These are phyloP conservation scores for Neofusicoccum parvum DNA, from an alignment of 2,329 filamentous ascomycete species.

Conservation along the genomic window DNA sequence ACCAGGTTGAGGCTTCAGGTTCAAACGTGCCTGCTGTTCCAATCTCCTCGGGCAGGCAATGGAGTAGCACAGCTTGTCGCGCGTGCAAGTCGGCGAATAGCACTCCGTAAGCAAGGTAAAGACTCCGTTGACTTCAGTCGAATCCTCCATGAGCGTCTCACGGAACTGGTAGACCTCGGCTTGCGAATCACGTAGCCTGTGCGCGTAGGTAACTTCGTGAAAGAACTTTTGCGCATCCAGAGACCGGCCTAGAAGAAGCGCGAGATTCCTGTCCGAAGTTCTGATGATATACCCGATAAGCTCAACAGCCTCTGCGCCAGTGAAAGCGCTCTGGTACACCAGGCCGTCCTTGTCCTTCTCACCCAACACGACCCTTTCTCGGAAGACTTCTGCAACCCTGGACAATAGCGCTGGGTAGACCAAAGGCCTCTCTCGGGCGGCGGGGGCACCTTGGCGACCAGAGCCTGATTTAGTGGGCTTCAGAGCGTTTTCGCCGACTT, in stretches of 20 bases:
- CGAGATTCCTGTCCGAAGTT: conserved; percentile 92
- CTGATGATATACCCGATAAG: conserved; percentile 95
- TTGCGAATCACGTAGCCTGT: conserved; percentile 89
- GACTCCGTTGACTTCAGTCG: conserved; percentile 87
- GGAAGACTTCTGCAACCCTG: conserved; percentile 89
- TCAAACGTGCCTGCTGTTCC: conserved; percentile 92
- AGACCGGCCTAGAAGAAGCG: conserved; percentile 84
- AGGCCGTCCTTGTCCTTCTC: conserved; percentile 96
- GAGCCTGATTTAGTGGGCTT: conserved; percentile 36
- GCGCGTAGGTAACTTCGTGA: conserved; percentile 98
- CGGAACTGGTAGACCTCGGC: conserved; percentile 96
- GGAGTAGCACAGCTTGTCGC: conserved; percentile 94
- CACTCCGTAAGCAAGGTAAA: conserved; percentile 96
- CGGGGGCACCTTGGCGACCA: conserved; percentile 51
- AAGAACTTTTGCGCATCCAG: conserved; percentile 98
- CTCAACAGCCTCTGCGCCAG: conserved; percentile 92
- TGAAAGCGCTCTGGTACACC: conserved; percentile 96
- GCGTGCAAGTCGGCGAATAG: conserved; percentile 95
- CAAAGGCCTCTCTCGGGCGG: conserved; percentile 69
- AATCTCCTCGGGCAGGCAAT: conserved; percentile 92
- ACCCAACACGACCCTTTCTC: conserved; percentile 80
- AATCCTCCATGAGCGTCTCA: conserved; percentile 86
- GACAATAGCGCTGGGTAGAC: conserved; percentile 94
- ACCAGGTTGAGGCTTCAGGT: conserved; percentile 89
- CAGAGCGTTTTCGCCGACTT: conserved; percentile 58